These are phyloP conservation scores for Stachybotrys elegans DNA, from an alignment of 2,329 filamentous ascomycete species.

Conservation along the genomic window DNA sequence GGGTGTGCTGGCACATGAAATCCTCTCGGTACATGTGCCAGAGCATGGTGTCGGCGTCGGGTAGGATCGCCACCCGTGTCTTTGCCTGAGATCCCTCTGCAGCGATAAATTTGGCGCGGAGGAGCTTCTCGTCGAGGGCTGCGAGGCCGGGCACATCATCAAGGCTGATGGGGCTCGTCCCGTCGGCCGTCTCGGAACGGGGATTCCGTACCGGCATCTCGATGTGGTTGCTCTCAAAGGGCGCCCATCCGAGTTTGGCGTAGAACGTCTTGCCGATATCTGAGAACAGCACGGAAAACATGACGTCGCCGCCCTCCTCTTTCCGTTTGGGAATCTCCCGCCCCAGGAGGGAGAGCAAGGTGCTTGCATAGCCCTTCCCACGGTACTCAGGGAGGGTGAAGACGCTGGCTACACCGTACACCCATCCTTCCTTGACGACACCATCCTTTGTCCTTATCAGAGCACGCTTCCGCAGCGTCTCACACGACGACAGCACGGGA, in stretches of 20 bases:
- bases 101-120: constrained; percentile 48
- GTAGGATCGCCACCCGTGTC: constrained; percentile 27
- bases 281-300: constrained; percentile 78
- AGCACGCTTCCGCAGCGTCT: constrained; percentile 57
- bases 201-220: constrained; percentile 41
- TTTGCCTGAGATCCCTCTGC: constrained; percentile 13
- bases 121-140: constrained; percentile 55
- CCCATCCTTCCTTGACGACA: constrained; percentile 45
- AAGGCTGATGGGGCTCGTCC: constrained; percentile 44
- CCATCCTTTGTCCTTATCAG: constrained; percentile 35
- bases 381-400: constrained; percentile 64
- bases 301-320: constrained; percentile 27
- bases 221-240: constrained; percentile 69
- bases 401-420: constrained; percentile 77
- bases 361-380: constrained; percentile 69
- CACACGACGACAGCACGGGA: constrained; percentile 58
- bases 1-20: constrained; percentile 63
- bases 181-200: constrained; percentile 16
- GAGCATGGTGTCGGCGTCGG: constrained; percentile 26
- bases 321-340: constrained; percentile 25
- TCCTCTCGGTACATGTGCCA: constrained; percentile 74
- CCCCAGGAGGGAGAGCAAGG: constrained; percentile 68
- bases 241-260: constrained; percentile 68
- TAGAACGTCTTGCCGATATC: constrained; percentile 86
- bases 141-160: constrained; percentile 59